Conservation (phyloP, 129 eudicot genomes). For the Flaveria brownii region DNA sequence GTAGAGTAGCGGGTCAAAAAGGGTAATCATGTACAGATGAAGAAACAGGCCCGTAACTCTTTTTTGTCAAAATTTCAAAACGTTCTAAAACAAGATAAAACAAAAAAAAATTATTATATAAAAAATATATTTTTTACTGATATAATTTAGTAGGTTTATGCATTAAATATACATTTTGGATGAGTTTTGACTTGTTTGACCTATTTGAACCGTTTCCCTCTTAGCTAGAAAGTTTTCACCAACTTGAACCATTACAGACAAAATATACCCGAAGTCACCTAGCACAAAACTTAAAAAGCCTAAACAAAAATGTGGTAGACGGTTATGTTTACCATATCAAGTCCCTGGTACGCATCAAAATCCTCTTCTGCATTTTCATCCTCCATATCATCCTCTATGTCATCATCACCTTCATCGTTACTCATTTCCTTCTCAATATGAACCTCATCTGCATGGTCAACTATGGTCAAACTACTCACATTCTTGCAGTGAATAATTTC, state of each 20-base stretch:
- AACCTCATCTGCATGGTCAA: conserved; percentile 42
- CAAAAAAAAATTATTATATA: neutral
- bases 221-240: neutral
- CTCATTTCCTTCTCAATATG: conserved; percentile 51
- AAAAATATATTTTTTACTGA: neutral
- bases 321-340: conserved; percentile 42
- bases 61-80: neutral
- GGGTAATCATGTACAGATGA: neutral
- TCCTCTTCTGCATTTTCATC: conserved; percentile 87
- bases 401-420: conserved; percentile 39
- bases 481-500: neutral
- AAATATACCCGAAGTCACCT: neutral
- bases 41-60: neutral
- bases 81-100: neutral
- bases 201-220: neutral
- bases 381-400: conserved; percentile 69
- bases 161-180: neutral
- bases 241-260: neutral
- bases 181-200: neutral
- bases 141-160: neutral
- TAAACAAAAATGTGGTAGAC: neutral
- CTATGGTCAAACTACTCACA: conserved; percentile 6
- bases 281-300: neutral
- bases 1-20: neutral
- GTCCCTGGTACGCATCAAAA: conserved; percentile 47